Conservation (phyloP, 1,284 basidiomycete genomes). For the Naganishia sp. region DNA sequence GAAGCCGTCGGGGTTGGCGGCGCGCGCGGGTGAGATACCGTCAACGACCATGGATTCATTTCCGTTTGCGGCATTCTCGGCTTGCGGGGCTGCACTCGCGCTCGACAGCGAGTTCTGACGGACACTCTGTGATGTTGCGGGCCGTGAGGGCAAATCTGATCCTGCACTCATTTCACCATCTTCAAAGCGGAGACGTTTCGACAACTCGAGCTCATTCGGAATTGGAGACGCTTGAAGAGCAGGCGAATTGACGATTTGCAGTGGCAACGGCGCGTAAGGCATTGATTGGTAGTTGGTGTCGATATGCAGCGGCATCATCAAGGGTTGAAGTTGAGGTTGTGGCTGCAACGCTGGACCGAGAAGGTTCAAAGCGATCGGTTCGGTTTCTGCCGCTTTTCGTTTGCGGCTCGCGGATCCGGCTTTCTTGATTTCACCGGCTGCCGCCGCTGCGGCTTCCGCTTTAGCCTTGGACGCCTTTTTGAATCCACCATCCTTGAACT, state of each 20-base stretch:
- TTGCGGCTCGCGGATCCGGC: constrained; percentile 21
- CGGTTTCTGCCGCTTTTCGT: constrained; percentile 14
- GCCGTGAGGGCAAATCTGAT: constrained; percentile 12
- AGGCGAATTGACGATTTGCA: constrained; percentile 9
- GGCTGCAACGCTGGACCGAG: background rate
- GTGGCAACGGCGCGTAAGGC: constrained; percentile 1
- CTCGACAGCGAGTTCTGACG: constrained; percentile 5
- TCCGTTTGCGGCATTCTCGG: background rate
- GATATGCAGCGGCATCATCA: constrained; percentile 11
- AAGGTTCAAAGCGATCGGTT: background rate
- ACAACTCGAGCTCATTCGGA: constrained; percentile 12
- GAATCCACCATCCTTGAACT: constrained; percentile 39
- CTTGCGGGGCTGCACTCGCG: background rate
- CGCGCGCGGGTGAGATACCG: background rate
- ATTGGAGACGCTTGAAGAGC: constrained; percentile 25
- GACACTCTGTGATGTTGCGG: constrained; percentile 9
- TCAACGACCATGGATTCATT: background rate
- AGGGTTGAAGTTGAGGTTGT: constrained; percentile 8
- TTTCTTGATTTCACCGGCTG: constrained; percentile 17
- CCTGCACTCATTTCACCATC: background rate
- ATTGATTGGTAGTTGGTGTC: constrained; percentile 1
- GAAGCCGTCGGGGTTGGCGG: background rate
- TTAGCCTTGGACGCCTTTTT: constrained; percentile 37
- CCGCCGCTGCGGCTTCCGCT: constrained; percentile 22
- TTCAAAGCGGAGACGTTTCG: constrained; percentile 13